Evolutionary conservation across 306 rosid species (phyloP), one percentile per base, ranked within the genome.

Genomic region (Alnus rubra): DNA sequence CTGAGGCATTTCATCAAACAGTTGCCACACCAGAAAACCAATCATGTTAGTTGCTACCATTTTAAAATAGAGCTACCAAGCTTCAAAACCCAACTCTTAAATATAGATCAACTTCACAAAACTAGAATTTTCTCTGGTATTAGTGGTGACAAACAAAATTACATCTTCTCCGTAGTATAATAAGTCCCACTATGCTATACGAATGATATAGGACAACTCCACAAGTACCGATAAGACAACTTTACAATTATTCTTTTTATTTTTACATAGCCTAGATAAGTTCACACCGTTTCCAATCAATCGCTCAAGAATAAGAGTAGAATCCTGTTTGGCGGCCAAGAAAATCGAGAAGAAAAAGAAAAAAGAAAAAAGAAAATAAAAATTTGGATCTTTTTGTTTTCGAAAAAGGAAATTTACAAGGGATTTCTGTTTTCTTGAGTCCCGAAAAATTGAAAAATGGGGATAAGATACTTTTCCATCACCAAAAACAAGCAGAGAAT

Each of bases 1-100:
- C 82, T 78, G 52, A 85, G 8, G 73, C 79, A 82, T 83, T 92
- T 80, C 58, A 88, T 79, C 94, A 72, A 82, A 86, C 89, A 88
- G 75, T 42, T 82, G 79, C 39, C 71, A 49, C 15, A 64, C 42
- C 16, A 18, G 51, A 33, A 44, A 71, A 18, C 18, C 9, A 59
- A 64, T 4, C 70, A 23, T 2, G 33, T 3, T 68, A 68, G 13
- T 18, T 39, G 30, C 8, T 0, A 10, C 31, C 31, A 10, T 1
- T 4, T 42, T 4, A 16, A 5, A 68, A 18, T 42, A 64, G 31
- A 18, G 51, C 72, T 18, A 39, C 72, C 72, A 68, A 39, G 30
- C 31, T 18, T 67, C 48, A 39, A 67, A 18, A 67, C 15, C 49
- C 72, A 67, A 42, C 72, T 16, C 13, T 42, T 1, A 67, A 67